Evolutionary conservation across 176 grass and related monocot species (phyloP), one percentile per base, ranked within the genome.

Genomic region (Olyra latifolia): DNA sequence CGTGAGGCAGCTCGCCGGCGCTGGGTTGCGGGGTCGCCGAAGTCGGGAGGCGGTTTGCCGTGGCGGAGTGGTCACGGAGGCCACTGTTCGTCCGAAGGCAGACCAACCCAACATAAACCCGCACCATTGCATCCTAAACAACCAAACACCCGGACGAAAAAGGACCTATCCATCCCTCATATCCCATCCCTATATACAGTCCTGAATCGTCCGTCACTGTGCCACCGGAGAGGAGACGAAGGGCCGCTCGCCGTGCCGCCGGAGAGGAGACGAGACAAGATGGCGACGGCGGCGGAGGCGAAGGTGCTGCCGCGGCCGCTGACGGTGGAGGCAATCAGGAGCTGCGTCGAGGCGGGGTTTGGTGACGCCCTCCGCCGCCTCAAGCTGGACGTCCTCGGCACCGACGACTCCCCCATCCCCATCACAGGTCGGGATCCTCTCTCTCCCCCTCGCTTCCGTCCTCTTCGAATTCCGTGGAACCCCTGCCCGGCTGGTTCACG

Each of bases 311-410:
- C 61, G 49, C 69, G 44, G 53, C 43, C 53, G 45, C 81, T 89
- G 35, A 17, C 4, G 53, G 45, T 71, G 4, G 38, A 45, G 35
- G 13, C 62, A 0, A 69, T 94, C 10, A 19, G 56, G 11, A 46
- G 66, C 76, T 38, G 65, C 45, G 71, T 52, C 66, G 75, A 81
- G 25, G 63, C 22, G 53, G 76, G 40, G 0, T 98, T 98, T 69
- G 81, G 95, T 83, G 70, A 83, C 43, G 83, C 86, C 19, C 78
- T 98, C 64, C 87, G 86, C 56, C 52, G 78, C 65, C 86, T 89
- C 71, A 98, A 98, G 83, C 90, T 98, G 49, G 92, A 98, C 71
- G 83, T 91, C 72, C 88, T 98, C 74, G 74, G 92, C 81, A 83
- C 87, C 70, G 92, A 95, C 32, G 85, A 98, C 83, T 89, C 90